phyloP scores from a whole-genome alignment of 1,139 yeast genomes.

The Kodamaea anthophila region DNA sequence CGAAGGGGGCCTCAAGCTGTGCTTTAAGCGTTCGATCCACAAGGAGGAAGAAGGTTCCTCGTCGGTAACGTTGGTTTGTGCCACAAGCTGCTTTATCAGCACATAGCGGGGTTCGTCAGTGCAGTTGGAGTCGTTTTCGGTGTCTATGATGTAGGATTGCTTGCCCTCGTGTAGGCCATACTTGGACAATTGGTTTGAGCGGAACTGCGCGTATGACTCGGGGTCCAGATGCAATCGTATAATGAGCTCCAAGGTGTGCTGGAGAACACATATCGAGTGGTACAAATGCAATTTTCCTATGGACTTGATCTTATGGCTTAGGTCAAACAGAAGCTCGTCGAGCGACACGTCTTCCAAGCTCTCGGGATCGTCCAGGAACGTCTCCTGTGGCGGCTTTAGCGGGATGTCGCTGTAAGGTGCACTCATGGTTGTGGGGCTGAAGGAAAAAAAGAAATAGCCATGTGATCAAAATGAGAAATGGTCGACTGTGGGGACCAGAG shows the following conservation, averaged over 20 bases:
- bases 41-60: conserved; percentile 4
- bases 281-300: conserved; percentile 30
- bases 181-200: conserved; percentile 22
- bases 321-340: conserved; percentile 32
- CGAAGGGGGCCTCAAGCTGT: too few species aligned
- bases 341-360: conserved; percentile 29
- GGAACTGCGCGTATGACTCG: conserved; percentile 20
- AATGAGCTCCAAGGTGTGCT: conserved; percentile 27
- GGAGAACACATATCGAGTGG: conserved; percentile 33
- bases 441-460: conserved; percentile 1
- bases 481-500: too few species aligned
- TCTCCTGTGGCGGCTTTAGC: conserved; percentile 34
- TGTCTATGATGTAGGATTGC: not conserved
- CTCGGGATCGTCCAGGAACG: conserved; percentile 40
- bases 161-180: conserved; percentile 9
- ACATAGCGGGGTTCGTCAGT: conserved; percentile 10
- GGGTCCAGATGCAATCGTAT: conserved; percentile 26
- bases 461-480: conserved; percentile 1
- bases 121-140: conserved; percentile 1
- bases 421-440: not conserved
- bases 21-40: conserved; percentile 7
- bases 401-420: conserved; percentile 32
- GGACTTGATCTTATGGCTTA: conserved; percentile 25
- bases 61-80: conserved; percentile 12
- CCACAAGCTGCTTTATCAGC: conserved; percentile 22